A percentile compares a stretch with the other conserved stretches of the same genome.
These are phyloP conservation scores for Pseudevernia furfuracea DNA, from an alignment of 495 filamentous ascomycete species.

Conservation along the genomic window DNA sequence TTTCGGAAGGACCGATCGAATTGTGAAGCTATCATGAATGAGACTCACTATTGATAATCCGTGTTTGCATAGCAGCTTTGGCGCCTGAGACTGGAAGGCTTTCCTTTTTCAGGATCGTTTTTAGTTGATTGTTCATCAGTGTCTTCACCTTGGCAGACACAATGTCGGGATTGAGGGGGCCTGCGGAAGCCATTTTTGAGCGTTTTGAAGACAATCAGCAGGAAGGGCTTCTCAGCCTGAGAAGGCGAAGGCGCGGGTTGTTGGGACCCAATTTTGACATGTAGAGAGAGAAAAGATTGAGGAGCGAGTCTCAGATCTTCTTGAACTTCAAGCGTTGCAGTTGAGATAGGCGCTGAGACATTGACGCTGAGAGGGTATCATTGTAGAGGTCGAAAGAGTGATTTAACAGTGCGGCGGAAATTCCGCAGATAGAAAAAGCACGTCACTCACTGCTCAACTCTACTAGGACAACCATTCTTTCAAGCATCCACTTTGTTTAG, in stretches of 20 bases:
- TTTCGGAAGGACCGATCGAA: not conserved
- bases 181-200: constrained; percentile 14
- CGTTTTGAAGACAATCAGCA: not conserved
- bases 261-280: constrained; percentile 8
- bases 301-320: not conserved
- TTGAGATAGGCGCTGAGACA: not conserved
- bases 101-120: constrained; percentile 62
- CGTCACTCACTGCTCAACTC: not conserved
- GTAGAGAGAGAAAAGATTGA: not conserved
- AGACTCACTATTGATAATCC: constrained; percentile 67
- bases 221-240: not conserved
- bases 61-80: constrained; percentile 68
- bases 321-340: not conserved
- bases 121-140: constrained; percentile 64
- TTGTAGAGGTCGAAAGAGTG: not conserved
- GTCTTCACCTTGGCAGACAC: constrained; percentile 46
- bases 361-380: not conserved
- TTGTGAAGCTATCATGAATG: not conserved
- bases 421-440: not conserved
- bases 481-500: not conserved
- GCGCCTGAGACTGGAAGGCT: constrained; percentile 66
- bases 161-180: constrained; percentile 21
- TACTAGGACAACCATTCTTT: not conserved
- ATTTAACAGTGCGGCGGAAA: not conserved
- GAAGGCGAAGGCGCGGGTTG: constrained; percentile 3